Percentiles rank a stretch among this genome's conserved stretches.
Evolutionary conservation across 2,329 filamentous ascomycete genomes (phyloP).

Genomic region (Aspergillus tubingensis): DNA sequence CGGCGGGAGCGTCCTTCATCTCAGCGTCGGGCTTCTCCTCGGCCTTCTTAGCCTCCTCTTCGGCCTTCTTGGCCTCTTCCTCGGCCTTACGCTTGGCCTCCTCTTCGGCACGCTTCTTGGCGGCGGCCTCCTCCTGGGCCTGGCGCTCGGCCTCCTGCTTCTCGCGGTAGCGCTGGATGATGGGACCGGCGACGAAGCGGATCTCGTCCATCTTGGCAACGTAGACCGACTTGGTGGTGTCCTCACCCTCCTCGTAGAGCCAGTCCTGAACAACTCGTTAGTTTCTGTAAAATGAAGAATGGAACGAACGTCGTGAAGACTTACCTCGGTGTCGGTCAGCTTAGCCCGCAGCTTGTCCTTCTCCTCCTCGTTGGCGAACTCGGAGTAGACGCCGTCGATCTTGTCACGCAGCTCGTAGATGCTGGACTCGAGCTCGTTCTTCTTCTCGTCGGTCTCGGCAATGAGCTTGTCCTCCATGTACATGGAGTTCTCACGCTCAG

Average conservation of each 20-base stretch:
- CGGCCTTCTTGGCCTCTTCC: slow-evolving; percentile 62
- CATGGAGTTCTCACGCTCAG: slow-evolving; percentile 87
- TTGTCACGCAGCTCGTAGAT: slow-evolving; percentile 97
- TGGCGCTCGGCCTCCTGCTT: slow-evolving; percentile 86
- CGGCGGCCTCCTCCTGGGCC: slow-evolving; percentile 65
- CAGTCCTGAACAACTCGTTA: slow-evolving; percentile 69
- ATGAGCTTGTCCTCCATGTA: slow-evolving; percentile 98
- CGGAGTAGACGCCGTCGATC: slow-evolving; percentile 86
- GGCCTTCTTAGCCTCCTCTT: slow-evolving; percentile 46
- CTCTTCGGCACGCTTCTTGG: slow-evolving; percentile 64
- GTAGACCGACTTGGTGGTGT: slow-evolving; percentile 91
- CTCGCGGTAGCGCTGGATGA: slow-evolving; percentile 92
- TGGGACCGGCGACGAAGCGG: slow-evolving; percentile 82
- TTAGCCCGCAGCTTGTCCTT: slow-evolving; percentile 83
- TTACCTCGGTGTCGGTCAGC: slow-evolving; percentile 83
- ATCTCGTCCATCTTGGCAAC: slow-evolving; percentile 95
- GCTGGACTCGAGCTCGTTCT: slow-evolving; percentile 98
- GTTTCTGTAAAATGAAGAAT: slow-evolving; percentile 5
- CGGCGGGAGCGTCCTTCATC: slow-evolving; percentile 62
- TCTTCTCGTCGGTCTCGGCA: slow-evolving; percentile 97
- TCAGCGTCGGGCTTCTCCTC: slow-evolving; percentile 49
- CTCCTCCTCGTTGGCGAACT: slow-evolving; percentile 88
- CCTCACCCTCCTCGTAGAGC: slow-evolving; percentile 96
- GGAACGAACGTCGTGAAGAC: slow-evolving; percentile 33
- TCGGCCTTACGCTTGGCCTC: slow-evolving; percentile 79